These are phyloP conservation scores for Fomitopsis betulina DNA, from an alignment of 1,284 basidiomycete genomes.

Conservation along the genomic window DNA sequence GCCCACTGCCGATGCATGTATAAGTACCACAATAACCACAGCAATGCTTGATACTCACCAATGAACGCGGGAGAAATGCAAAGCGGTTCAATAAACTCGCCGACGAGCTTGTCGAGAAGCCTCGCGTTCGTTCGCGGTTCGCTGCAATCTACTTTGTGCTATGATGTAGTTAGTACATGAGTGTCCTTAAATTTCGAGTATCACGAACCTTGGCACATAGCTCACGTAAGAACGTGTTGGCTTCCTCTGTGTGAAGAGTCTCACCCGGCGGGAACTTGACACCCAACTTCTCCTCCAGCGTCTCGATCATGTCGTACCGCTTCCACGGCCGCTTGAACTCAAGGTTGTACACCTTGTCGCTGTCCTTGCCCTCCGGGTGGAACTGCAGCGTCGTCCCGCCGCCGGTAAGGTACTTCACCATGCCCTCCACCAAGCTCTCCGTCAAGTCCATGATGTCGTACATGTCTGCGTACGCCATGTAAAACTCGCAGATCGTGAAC, in stretches of 20 bases:
- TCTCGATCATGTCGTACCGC: conserved; percentile 97
- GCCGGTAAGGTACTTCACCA: conserved; percentile 86
- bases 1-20: conserved; percentile 55
- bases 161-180: conserved; percentile 7
- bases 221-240: conserved; percentile 87
- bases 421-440: conserved; percentile 85
- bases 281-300: conserved; percentile 90
- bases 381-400: conserved; percentile 82
- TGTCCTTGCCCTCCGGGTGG: conserved; percentile 91
- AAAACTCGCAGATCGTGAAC: conserved; percentile 99
- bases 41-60: conserved; percentile 37
- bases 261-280: conserved; percentile 95
- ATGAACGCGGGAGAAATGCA: conserved; percentile 98
- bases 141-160: conserved; percentile 97
- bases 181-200: background rate
- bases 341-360: conserved; percentile 70
- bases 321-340: conserved; percentile 98
- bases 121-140: conserved; percentile 96
- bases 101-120: conserved; percentile 97
- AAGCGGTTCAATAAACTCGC: conserved; percentile 95
- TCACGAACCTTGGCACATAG: conserved; percentile 73
- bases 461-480: conserved; percentile 99
- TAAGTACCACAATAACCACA: conserved; percentile 1
- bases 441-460: conserved; percentile 99
- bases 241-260: conserved; percentile 83